phyloP scores from a whole-genome alignment of 305 asterid species.

The Plantago coronopus region DNA sequence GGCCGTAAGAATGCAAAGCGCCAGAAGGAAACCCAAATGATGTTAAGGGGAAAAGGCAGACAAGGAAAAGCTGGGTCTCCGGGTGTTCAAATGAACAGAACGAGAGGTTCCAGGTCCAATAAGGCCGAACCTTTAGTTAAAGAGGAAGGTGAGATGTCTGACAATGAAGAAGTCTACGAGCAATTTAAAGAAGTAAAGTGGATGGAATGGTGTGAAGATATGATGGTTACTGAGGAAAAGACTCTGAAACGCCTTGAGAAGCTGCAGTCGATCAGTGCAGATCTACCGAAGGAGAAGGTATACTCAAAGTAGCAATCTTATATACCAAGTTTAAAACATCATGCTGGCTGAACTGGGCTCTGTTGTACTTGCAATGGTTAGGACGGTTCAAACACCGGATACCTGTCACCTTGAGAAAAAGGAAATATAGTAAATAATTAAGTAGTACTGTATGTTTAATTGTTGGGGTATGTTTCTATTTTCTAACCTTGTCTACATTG shows the following conservation, averaged over 20 bases:
- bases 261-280: conserved; percentile 85
- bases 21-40: conserved; percentile 53
- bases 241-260: conserved; percentile 86
- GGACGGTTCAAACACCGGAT: too few relatives aligned
- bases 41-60: conserved; percentile 52
- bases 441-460: too few relatives aligned
- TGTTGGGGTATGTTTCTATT: conserved; percentile 4
- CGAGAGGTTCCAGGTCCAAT: conserved; percentile 54
- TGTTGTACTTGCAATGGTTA: too few relatives aligned
- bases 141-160: conserved; percentile 99
- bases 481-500: background rate
- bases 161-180: conserved; percentile 85
- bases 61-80: conserved; percentile 59
- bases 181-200: conserved; percentile 98
- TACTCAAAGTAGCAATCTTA: conserved; percentile 11
- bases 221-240: conserved; percentile 73
- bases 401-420: too few relatives aligned
- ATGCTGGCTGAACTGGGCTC: too few relatives aligned
- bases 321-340: background rate
- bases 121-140: conserved; percentile 78
- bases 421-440: too few relatives aligned
- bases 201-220: conserved; percentile 99
- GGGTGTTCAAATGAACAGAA: conserved; percentile 41
- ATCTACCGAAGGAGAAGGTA: conserved; percentile 91
- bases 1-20: conserved; percentile 74